These are phyloP conservation scores for Jamesozyma jinghongensis DNA, from an alignment of 805 yeast species.

Conservation along the genomic window DNA sequence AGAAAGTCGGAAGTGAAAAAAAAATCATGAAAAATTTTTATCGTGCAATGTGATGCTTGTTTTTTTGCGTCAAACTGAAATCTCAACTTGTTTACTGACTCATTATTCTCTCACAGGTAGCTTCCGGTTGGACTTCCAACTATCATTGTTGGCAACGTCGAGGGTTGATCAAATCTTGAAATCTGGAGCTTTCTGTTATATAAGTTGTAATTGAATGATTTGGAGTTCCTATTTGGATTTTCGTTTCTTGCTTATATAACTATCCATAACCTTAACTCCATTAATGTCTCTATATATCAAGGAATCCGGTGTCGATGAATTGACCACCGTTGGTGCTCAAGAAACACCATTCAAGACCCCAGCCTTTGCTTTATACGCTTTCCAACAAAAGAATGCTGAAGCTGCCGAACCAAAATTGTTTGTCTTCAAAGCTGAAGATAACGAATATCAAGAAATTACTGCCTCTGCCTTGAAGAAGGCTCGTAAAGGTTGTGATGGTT, in stretches of 20 bases:
- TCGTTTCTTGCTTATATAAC: not conserved
- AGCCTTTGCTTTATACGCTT: constrained; percentile 58
- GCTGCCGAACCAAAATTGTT: constrained; percentile 37
- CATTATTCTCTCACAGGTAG: not conserved
- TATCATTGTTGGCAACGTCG: too few species aligned
- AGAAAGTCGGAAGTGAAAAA: not conserved
- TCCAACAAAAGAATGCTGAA: constrained; percentile 32
- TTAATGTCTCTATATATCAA: constrained; percentile 49
- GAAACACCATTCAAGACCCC: constrained; percentile 68
- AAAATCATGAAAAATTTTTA: not conserved
- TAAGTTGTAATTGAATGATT: too few species aligned
- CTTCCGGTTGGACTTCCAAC: not conserved
- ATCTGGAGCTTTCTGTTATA: too few species aligned
- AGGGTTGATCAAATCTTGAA: too few species aligned
- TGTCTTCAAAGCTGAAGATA: constrained; percentile 37
- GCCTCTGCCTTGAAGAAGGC: constrained; percentile 94
- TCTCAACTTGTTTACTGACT: not conserved
- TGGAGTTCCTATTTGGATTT: not conserved
- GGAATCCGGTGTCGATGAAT: constrained; percentile 65
- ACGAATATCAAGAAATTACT: constrained; percentile 62
- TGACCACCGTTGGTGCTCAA: constrained; percentile 52
- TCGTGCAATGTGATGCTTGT: not conserved
- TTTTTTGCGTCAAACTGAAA: not conserved
- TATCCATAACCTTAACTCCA: not conserved
- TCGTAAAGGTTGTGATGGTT: constrained; percentile 87